Percentiles rank a stretch among this genome's conserved stretches.
These are phyloP conservation scores for Tylopilus sp. DNA, from an alignment of 768 basidiomycete species.

Conservation along the genomic window DNA sequence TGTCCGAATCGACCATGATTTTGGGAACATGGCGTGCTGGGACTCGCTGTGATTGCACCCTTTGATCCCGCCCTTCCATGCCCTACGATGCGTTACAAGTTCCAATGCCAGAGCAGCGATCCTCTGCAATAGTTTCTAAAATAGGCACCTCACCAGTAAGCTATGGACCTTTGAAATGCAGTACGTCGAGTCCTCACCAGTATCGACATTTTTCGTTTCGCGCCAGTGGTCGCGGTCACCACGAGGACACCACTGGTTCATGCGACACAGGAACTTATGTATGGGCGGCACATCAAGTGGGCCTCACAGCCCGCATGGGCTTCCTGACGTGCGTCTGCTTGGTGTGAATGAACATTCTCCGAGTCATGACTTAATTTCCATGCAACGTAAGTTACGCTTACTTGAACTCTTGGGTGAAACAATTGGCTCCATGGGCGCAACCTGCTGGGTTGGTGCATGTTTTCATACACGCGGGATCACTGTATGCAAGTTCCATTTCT, in stretches of 20 bases:
- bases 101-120: conserved; percentile 23
- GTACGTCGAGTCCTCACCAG: conserved; percentile 24
- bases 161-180: conserved; percentile 6
- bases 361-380: conserved; percentile 20
- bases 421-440: neutral
- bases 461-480: conserved; percentile 1
- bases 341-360: conserved; percentile 13
- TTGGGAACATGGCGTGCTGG: conserved; percentile 22
- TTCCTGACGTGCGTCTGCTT: conserved; percentile 7
- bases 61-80: conserved; percentile 15
- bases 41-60: conserved; percentile 7
- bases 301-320: conserved; percentile 13
- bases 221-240: conserved; percentile 21
- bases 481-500: neutral
- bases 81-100: conserved; percentile 19
- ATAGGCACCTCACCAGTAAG: conserved; percentile 14
- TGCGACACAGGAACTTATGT: conserved; percentile 23
- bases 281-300: conserved; percentile 23
- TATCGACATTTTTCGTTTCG: conserved; percentile 27
- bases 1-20: conserved; percentile 24
- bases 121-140: conserved; percentile 21
- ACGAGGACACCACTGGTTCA: conserved; percentile 20
- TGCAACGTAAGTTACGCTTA: neutral
- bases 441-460: neutral
- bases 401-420: neutral